Evolutionary conservation across 2,329 filamentous ascomycete species (phyloP), one percentile per base, ranked within the genome.

Genomic region (Sodiomyces alkalinus): DNA sequence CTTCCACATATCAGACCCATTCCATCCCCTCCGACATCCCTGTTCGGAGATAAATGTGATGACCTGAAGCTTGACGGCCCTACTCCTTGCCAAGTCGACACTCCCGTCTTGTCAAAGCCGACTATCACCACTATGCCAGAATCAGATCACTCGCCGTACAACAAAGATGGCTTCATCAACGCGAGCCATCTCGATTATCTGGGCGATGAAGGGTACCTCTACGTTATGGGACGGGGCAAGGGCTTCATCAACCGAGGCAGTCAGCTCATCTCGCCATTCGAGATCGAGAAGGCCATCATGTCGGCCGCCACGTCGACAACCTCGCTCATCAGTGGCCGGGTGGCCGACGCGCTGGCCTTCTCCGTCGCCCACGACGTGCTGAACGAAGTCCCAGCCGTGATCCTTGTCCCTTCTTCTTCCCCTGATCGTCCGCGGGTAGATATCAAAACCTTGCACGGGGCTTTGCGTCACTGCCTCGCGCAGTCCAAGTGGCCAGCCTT

Each of bases 241-340:
- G 64, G 68, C 31, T 61, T 68, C 31, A 67, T 69, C 44, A 68
- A 68, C 39, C 57, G 64, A 8, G 66, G 65, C 19, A 64, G 66
- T 19, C 66, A 71, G 40, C 53, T 69, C n/a, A 68, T 71, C 32
- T 68, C 62, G 4, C 65, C 66, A 0, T 67, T 69, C 30, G 66
- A 71, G 39, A 56, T 71, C n/a, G 66, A 70, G 39, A 61, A 69
- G 36, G 64, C 64, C 7, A 59, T 70, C 32, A 49, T 68, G 23
- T 48, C 56, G 2, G 57, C 61, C 8, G 52, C 62, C 4, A 47
- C 53, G 25, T 46, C 55, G 10, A 39, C 46, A 4, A 45, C 48
- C 5, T 62, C 59, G 2, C 50, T 53, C 0, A 56, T 65, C 11
- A 56, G 50, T 31, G 58, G 59, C 5, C 52, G 60, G 3, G 48